These are phyloP conservation scores for Picochlorum sp. DNA, from an alignment of 139 green algal genomes.

Conservation along the genomic window DNA sequence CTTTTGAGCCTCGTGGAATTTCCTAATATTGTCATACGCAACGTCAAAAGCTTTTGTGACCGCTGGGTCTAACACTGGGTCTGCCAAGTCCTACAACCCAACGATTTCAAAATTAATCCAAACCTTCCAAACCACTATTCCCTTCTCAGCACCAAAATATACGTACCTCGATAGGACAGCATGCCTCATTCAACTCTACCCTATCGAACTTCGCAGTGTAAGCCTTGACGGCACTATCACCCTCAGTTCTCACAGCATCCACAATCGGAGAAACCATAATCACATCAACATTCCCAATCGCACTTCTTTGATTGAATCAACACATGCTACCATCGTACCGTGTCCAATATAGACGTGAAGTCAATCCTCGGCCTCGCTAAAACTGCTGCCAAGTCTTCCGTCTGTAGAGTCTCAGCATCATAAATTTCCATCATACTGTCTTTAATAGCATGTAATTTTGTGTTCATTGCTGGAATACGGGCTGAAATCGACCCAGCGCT, in stretches of 20 bases:
- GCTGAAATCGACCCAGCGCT: too few species aligned
- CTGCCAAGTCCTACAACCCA: constrained; percentile 34
- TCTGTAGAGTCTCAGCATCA: constrained; percentile 20
- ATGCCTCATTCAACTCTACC: constrained; percentile 55
- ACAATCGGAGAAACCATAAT: constrained; percentile 77
- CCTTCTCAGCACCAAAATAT: neutral
- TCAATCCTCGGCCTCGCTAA: constrained; percentile 77
- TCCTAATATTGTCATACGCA: constrained; percentile 87
- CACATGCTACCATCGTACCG: constrained; percentile 37
- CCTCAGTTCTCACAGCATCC: constrained; percentile 65
- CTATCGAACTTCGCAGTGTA: constrained; percentile 90
- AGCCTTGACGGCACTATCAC: constrained; percentile 83
- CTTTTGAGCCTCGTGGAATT: constrained; percentile 87
- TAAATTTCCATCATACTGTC: constrained; percentile 22
- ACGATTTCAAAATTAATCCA: constrained; percentile 3
- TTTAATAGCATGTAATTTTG: neutral
- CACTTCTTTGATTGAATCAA: neutral
- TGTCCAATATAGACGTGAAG: constrained; percentile 78
- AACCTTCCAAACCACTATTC: neutral
- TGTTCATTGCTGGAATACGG: neutral
- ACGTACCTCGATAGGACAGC: constrained; percentile 64
- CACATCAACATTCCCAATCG: neutral
- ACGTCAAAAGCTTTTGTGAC: constrained; percentile 79
- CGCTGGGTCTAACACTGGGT: constrained; percentile 60
- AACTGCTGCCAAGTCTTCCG: constrained; percentile 32